Percentiles rank a stretch among this genome's conserved stretches.
These are phyloP conservation scores for Saururus chinensis DNA, from an alignment of 164 flowering plant genomes.

Conservation along the genomic window DNA sequence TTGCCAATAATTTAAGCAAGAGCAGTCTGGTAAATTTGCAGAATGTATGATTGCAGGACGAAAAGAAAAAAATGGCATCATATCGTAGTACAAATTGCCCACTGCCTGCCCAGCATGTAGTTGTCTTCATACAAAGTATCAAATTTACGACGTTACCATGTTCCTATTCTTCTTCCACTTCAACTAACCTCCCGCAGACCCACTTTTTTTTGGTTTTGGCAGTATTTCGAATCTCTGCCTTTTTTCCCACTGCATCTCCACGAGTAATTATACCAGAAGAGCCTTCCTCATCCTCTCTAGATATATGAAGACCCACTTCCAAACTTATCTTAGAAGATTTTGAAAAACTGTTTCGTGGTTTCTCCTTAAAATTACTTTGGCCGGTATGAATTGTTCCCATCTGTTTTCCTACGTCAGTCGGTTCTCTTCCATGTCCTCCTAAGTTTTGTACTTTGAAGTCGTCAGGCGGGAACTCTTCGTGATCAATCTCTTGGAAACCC, in stretches of 20 bases:
- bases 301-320: background rate
- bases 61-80: too few species aligned
- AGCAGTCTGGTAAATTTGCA: too few species aligned
- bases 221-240: background rate
- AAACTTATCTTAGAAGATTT: background rate
- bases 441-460: constrained; percentile 6
- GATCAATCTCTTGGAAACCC: background rate
- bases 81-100: too few species aligned
- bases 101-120: too few species aligned
- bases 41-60: too few species aligned
- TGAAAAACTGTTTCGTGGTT: background rate
- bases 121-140: too few species aligned
- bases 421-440: constrained; percentile 4
- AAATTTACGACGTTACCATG: background rate
- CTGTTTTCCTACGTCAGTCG: background rate
- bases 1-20: too few species aligned
- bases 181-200: constrained; percentile 30
- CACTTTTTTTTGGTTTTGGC: constrained; percentile 15
- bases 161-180: constrained; percentile 9
- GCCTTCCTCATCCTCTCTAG: background rate
- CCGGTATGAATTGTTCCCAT: background rate
- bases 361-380: background rate
- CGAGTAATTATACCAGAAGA: background rate
- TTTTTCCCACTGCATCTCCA: constrained; percentile 1
- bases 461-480: constrained; percentile 5